Conservation (phyloP, 2,329 filamentous ascomycete genomes). For the Trichoderma sp. region DNA sequence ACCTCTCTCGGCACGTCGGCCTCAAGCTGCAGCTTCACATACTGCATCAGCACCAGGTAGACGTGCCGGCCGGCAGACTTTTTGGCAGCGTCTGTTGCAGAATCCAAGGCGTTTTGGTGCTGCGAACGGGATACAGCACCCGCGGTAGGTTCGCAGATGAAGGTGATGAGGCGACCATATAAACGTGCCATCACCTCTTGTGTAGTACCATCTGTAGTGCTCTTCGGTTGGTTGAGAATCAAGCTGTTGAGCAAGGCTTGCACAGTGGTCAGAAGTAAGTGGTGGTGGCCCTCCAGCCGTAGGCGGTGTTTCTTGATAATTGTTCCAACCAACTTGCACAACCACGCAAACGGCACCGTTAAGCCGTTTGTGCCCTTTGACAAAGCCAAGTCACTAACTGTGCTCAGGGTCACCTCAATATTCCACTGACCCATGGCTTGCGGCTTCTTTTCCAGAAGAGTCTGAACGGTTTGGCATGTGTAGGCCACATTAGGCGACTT, state of each 20-base stretch:
- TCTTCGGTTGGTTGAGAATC: slow-evolving; percentile 32
- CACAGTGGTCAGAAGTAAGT: slow-evolving; percentile 54
- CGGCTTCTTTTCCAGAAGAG: slow-evolving; percentile 51
- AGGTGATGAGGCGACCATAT: slow-evolving; percentile 55
- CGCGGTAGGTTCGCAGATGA: slow-evolving; percentile 59
- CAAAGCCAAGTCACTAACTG: slow-evolving; percentile 39
- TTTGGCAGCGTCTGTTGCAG: slow-evolving; percentile 60
- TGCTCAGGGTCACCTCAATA: slow-evolving; percentile 52
- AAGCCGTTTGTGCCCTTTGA: slow-evolving; percentile 29
- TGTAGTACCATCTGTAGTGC: slow-evolving; percentile 27
- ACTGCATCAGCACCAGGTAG: slow-evolving; percentile 58
- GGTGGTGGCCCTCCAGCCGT: slow-evolving; percentile 61
- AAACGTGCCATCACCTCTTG: slow-evolving; percentile 48
- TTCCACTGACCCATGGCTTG: slow-evolving; percentile 57
- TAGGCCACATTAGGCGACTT: slow-evolving; percentile 36
- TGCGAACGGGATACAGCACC: slow-evolving; percentile 52
- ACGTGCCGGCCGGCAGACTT: slow-evolving; percentile 61
- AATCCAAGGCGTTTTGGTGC: slow-evolving; percentile 50
- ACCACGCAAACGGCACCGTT: slow-evolving; percentile 42
- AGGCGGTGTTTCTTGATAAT: slow-evolving; percentile 60
- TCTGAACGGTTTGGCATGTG: slow-evolving; percentile 42
- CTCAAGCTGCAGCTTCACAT: slow-evolving; percentile 61
- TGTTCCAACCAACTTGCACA: slow-evolving; percentile 54
- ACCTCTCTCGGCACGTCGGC: slow-evolving; percentile 49
- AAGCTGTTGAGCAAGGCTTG: slow-evolving; percentile 56